These are phyloP conservation scores for Helianthus annuus DNA, from an alignment of 129 eudicot genomes.

Conservation along the genomic window HanXRQr2.0-SUNRISE NC_035434.2:131615565-131616064, in stretches of 20 bases:
- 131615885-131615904: constrained; percentile 37
- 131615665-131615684: constrained; percentile 76
- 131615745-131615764: constrained; percentile 83
- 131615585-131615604: not conserved
- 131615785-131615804: constrained; percentile 32
- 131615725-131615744: constrained; percentile 39
- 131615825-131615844: constrained; percentile 54
- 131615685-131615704: too few species aligned
- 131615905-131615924: constrained; percentile 71
- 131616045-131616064: too few species aligned
- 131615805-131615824: constrained; percentile 36
- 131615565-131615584: too few species aligned
- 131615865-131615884: constrained; percentile 44
- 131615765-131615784: constrained; percentile 62
- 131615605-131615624: constrained; percentile 1
- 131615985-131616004: too few species aligned
- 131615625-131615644: not conserved
- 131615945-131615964: constrained; percentile 82
- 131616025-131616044: too few species aligned
- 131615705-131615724: constrained; percentile 88
- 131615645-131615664: not conserved
- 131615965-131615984: constrained; percentile 62
- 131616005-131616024: too few species aligned
- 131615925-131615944: constrained; percentile 60
- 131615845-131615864: constrained; percentile 38